Evolutionary conservation across 768 basidiomycete genomes (phyloP).

Genomic region (Porpolomopsis calyptriformis): DNA sequence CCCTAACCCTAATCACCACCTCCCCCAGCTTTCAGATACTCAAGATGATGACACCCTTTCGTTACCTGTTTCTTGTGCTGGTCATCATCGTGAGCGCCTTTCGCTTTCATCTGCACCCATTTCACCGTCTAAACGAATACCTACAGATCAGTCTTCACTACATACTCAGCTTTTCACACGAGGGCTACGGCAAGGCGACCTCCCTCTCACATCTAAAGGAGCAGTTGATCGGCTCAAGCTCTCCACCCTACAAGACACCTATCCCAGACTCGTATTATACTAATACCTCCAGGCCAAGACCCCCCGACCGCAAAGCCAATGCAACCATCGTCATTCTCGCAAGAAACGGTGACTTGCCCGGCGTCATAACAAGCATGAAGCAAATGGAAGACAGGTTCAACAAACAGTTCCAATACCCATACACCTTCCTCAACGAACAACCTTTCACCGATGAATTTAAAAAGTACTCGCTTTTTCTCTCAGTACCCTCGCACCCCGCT

Average conservation of each 20-base stretch:
- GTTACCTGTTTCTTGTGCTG: slow-evolving; percentile 43
- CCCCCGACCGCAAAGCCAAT: slow-evolving; percentile 57
- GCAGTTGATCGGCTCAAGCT: slow-evolving; percentile 19
- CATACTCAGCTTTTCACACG: slow-evolving; percentile 55
- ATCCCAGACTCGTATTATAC: slow-evolving; percentile 50
- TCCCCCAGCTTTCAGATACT: neutral
- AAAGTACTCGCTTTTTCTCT: slow-evolving; percentile 26
- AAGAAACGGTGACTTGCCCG: slow-evolving; percentile 49
- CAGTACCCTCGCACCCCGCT: slow-evolving; percentile 3
- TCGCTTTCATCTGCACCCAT: neutral
- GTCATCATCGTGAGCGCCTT: slow-evolving; percentile 30
- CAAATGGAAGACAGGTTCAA: slow-evolving; percentile 89
- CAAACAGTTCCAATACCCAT: slow-evolving; percentile 73
- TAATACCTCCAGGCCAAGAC: slow-evolving; percentile 21
- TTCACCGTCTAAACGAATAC: neutral
- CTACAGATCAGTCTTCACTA: slow-evolving; percentile 46
- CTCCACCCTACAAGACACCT: slow-evolving; percentile 45
- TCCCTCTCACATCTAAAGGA: slow-evolving; percentile 37
- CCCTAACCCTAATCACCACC: too few species aligned
- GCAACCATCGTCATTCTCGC: slow-evolving; percentile 77
- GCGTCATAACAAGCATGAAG: slow-evolving; percentile 54
- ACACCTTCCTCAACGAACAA: slow-evolving; percentile 80
- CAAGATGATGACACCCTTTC: slow-evolving; percentile 47
- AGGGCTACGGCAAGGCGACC: slow-evolving; percentile 51
- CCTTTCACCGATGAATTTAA: slow-evolving; percentile 67